Percentiles rank a stretch among this genome's conserved stretches.
Conservation (phyloP, 768 basidiomycete genomes). For the Suillus hirtellus region DNA sequence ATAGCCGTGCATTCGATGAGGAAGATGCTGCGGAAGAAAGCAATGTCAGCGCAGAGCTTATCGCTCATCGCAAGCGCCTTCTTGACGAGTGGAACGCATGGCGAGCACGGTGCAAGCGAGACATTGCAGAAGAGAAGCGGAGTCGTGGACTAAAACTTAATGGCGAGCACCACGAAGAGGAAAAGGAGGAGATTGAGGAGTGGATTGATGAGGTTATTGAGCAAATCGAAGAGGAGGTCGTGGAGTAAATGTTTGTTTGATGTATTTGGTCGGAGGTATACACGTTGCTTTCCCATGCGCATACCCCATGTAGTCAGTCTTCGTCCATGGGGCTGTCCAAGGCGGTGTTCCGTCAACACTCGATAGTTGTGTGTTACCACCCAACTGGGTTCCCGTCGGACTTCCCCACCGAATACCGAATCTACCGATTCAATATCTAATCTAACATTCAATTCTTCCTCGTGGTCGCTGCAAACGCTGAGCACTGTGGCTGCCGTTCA, state of each 20-base stretch:
- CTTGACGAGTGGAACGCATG: slow-evolving; percentile 99
- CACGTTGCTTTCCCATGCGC: not conserved
- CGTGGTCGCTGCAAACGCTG: not conserved
- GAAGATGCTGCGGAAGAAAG: slow-evolving; percentile 96
- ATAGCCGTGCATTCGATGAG: slow-evolving; percentile 90
- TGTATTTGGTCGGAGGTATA: slow-evolving; percentile 1
- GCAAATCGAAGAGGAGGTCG: slow-evolving; percentile 81
- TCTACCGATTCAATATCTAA: not conserved
- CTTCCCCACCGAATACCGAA: not conserved
- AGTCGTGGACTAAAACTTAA: slow-evolving; percentile 37
- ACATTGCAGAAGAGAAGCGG: slow-evolving; percentile 57
- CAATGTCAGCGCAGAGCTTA: slow-evolving; percentile 90
- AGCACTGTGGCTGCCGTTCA: not conserved
- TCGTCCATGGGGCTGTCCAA: not conserved
- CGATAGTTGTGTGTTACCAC: not conserved
- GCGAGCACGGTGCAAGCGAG: slow-evolving; percentile 71
- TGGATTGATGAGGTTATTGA: slow-evolving; percentile 94
- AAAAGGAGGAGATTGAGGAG: slow-evolving; percentile 89
- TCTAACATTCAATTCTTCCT: slow-evolving; percentile 5
- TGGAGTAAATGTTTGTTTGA: slow-evolving; percentile 38
- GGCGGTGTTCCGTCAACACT: slow-evolving; percentile 3
- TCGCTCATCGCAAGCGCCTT: slow-evolving; percentile 85
- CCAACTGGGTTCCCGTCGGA: not conserved
- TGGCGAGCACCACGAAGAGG: slow-evolving; percentile 47
- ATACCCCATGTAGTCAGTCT: not conserved